Conservation (phyloP, 2,329 filamentous ascomycete species). For the Xylariaceae sp. region DNA sequence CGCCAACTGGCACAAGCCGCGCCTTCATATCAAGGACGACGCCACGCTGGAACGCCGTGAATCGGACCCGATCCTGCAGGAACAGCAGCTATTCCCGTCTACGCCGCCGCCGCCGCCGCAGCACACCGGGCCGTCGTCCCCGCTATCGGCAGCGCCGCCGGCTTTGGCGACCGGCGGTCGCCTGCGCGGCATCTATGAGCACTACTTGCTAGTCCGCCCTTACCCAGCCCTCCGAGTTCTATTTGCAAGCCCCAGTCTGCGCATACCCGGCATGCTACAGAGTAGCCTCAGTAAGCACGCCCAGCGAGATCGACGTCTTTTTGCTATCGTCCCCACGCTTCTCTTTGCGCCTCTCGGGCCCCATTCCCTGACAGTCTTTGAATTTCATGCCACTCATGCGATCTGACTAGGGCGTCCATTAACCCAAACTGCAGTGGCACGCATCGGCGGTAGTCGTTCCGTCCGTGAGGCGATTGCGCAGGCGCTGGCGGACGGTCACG, state of each 20-base stretch:
- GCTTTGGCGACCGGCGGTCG: constrained; percentile 20
- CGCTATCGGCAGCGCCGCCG: constrained; percentile 6
- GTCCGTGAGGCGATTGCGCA: constrained; percentile 41
- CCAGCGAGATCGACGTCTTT: too few relatives aligned
- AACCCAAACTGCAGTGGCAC: too few relatives aligned
- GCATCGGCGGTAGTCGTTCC: constrained; percentile 41
- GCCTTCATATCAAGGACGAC: constrained; percentile 33
- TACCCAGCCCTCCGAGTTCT: constrained; percentile 59
- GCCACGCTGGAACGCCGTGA: constrained; percentile 12
- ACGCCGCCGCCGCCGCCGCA: constrained; percentile 3
- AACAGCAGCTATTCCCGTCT: neutral
- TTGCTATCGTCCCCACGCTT: too few relatives aligned
- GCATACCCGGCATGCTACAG: constrained; percentile 60
- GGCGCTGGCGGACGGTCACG: constrained; percentile 61
- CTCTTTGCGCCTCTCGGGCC: too few relatives aligned
- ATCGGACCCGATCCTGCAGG: constrained; percentile 7
- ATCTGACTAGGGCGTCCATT: too few relatives aligned
- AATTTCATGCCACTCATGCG: too few relatives aligned
- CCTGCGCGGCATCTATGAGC: constrained; percentile 38
- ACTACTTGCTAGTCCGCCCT: constrained; percentile 59
- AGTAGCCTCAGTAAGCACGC: constrained; percentile 49
- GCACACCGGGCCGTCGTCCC: constrained; percentile 4
- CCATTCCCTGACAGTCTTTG: too few relatives aligned
- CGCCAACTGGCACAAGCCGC: constrained; percentile 32
- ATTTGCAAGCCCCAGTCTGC: constrained; percentile 60